Base-by-base conservation (phyloP, 1,139 yeast genomes). In the Kurtzmaniella quercitrusa region DNA sequence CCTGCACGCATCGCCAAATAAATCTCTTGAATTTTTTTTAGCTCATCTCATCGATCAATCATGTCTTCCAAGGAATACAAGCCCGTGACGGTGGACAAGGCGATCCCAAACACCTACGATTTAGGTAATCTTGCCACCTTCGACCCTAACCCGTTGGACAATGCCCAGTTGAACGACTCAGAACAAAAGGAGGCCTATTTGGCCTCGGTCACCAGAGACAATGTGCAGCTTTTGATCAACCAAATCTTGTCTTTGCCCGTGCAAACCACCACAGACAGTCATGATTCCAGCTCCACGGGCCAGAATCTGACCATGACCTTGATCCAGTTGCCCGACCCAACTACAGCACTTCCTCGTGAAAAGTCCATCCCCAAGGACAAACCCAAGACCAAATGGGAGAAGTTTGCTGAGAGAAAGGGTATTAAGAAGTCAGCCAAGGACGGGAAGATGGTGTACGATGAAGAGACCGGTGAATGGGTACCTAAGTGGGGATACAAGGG, bases 401-500 rank as follows among this genome's bases (percentile, higher is more conserved):
- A 79, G 62, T 94, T 94, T 72, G 99, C 99, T 49, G 85, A 86
- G 47, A 86, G 81, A 75, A 94, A 94, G 73, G 98, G 98, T 55
- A 94, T 94, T 62, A 77, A 85, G 67, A 78, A 95, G 65, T 90
- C 88, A 74, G 87, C 88, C 52, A 90, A 84, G 65, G 85, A 88
- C 34, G 97, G 96, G 42, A 93, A 89, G 70, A 74, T 85, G 79
- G 91, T 88, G 1, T 94, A 71, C 57, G 96, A 93, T 63, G 98
- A 94, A 65, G 94, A 78, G 39, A 69, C 79, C 24, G 93, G 93
- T 42, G 91, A 90, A 66, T 94, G 98, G 98, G 96, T 85, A 48
- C 94, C 95, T 56, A 91, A 90, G 66, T 94, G 98, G 98, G 99
- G 99, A 48, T 93, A 85, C 71, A 84, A 86, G 54, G 98, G 98